Percentiles rank a stretch among this genome's conserved stretches.
phyloP scores from a whole-genome alignment of 306 rosid species.

The Trifolium subterraneum region DNA sequence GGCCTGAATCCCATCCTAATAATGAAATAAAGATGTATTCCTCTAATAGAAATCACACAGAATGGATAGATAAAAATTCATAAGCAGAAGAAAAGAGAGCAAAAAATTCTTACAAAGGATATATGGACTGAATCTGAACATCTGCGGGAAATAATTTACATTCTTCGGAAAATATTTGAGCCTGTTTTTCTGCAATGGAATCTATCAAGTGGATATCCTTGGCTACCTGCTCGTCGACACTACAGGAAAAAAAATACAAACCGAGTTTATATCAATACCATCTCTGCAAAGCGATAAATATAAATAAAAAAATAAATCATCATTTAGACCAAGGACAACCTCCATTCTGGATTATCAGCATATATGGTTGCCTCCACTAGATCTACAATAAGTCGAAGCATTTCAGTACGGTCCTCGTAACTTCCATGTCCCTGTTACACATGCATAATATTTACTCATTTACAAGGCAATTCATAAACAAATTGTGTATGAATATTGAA shows the following conservation, averaged over 20 bases:
- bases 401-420: slow-evolving; percentile 94
- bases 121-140: slow-evolving; percentile 98
- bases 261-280: slow-evolving; percentile 42
- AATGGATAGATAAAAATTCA: slow-evolving; percentile 26
- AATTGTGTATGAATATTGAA: neutral
- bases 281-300: slow-evolving; percentile 7
- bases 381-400: slow-evolving; percentile 94
- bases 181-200: slow-evolving; percentile 92
- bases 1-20: neutral
- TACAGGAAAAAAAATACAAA: slow-evolving; percentile 56
- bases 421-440: slow-evolving; percentile 89
- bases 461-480: slow-evolving; percentile 28
- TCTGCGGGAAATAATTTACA: slow-evolving; percentile 98
- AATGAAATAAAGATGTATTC: slow-evolving; percentile 22
- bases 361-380: slow-evolving; percentile 93
- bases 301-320: neutral
- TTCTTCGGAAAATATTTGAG: slow-evolving; percentile 94
- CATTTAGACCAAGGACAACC: slow-evolving; percentile 51
- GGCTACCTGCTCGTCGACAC: slow-evolving; percentile 88
- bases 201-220: slow-evolving; percentile 92
- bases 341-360: slow-evolving; percentile 95
- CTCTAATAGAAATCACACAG: slow-evolving; percentile 30
- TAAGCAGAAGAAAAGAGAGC: slow-evolving; percentile 25
- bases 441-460: slow-evolving; percentile 6
- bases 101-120: slow-evolving; percentile 72